These are phyloP conservation scores for Nyctanthes arbortristis DNA, from an alignment of 257 asterid species.

Conservation along the genomic window DNA sequence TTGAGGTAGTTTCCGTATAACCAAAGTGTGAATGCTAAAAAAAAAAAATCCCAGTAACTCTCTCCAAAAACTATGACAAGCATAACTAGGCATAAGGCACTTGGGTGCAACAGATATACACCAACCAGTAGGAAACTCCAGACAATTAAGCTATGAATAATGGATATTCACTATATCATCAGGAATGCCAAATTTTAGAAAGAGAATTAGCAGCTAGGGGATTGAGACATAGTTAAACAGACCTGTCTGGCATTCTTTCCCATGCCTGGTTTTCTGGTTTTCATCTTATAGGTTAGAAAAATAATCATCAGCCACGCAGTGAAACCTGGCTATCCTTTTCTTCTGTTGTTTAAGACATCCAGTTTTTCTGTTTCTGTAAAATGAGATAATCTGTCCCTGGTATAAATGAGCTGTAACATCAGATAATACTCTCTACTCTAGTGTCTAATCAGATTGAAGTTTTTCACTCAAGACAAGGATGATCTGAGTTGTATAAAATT, in stretches of 20 bases:
- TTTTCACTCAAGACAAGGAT: slow-evolving; percentile 30
- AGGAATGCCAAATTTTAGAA: not conserved
- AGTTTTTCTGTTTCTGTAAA: not conserved
- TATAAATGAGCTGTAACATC: not conserved
- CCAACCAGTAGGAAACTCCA: not conserved
- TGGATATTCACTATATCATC: not conserved
- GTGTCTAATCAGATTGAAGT: not conserved
- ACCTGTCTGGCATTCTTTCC: not conserved
- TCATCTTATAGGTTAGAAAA: not conserved
- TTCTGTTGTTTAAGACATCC: not conserved
- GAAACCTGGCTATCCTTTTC: not conserved
- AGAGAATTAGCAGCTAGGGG: not conserved
- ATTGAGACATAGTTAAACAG: not conserved
- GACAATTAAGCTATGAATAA: not conserved
- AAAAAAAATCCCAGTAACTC: not conserved
- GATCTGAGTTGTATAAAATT: slow-evolving; percentile 49
- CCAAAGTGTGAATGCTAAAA: not conserved
- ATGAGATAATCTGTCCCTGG: not conserved
- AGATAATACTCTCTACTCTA: not conserved
- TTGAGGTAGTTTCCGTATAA: not conserved
- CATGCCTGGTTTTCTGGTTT: not conserved
- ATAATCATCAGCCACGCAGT: not conserved
- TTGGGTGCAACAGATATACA: not conserved
- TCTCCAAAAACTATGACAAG: not conserved
- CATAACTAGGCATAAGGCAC: not conserved